Conservation (phyloP, 1,284 basidiomycete species). For the Boletus mariae region DNA sequence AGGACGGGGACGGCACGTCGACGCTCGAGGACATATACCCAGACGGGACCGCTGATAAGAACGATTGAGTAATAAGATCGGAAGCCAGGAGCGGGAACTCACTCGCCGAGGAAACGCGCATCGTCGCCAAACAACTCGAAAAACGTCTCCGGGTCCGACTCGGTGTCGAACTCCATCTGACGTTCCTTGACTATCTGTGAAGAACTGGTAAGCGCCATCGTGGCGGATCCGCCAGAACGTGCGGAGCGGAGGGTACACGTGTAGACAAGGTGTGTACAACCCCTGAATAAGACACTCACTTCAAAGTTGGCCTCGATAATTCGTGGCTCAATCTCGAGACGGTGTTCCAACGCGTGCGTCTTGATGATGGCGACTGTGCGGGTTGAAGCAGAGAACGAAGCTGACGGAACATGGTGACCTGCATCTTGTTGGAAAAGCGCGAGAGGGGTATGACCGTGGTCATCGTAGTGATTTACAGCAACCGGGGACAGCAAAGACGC, state of each 20-base stretch:
- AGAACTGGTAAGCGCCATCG: constrained; percentile 6
- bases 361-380: constrained; percentile 79
- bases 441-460: constrained; percentile 3
- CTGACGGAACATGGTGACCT: constrained; percentile 3
- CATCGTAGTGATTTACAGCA: constrained; percentile 1
- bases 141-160: constrained; percentile 71
- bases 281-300: constrained; percentile 40
- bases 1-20: constrained; percentile 73
- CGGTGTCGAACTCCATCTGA: constrained; percentile 79
- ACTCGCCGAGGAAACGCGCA: constrained; percentile 70
- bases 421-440: constrained; percentile 8
- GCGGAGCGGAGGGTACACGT: not conserved
- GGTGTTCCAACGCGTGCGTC: constrained; percentile 61
- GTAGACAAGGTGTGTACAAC: not conserved
- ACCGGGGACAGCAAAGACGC: constrained; percentile 1
- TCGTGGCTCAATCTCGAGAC: constrained; percentile 71
- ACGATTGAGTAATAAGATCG: constrained; percentile 1
- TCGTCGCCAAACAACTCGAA: constrained; percentile 75
- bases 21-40: constrained; percentile 82
- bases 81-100: constrained; percentile 32
- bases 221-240: constrained; percentile 14
- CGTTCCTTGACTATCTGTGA: constrained; percentile 74
- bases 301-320: constrained; percentile 76
- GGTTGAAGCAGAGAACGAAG: constrained; percentile 35
- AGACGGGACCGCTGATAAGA: constrained; percentile 64